Evolutionary conservation across 2,329 filamentous ascomycete genomes (phyloP).

Genomic region (Penicillium sp.): DNA sequence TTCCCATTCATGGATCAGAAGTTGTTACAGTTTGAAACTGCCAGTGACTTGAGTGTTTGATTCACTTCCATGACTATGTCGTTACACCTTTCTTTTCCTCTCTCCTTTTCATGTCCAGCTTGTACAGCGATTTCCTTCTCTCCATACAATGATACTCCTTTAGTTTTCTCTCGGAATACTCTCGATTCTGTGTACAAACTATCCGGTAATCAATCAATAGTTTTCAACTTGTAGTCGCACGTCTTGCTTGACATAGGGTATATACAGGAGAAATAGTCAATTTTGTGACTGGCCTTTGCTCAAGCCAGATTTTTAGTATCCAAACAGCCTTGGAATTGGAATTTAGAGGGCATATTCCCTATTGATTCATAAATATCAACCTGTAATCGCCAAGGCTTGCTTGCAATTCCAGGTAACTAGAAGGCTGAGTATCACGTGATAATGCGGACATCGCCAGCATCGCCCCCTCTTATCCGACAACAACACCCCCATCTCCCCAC

Average conservation of each 20-base stretch:
- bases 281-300: too few species aligned
- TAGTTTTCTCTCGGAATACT: background rate
- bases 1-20: background rate
- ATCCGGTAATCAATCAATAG: too few species aligned
- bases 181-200: background rate
- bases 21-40: background rate
- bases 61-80: conserved; percentile 7
- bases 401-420: background rate
- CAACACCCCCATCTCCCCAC: conserved; percentile 21
- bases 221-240: too few species aligned
- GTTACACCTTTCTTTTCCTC: conserved; percentile 5
- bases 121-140: conserved; percentile 23
- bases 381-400: background rate
- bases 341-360: background rate
- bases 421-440: conserved; percentile 29
- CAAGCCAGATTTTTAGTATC: too few species aligned
- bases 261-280: too few species aligned
- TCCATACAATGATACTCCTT: conserved; percentile 2
- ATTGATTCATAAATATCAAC: background rate
- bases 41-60: background rate
- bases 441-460: conserved; percentile 9
- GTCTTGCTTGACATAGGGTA: too few species aligned
- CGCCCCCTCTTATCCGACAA: conserved; percentile 29
- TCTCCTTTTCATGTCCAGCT: conserved; percentile 18
- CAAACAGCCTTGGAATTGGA: too few species aligned